These are phyloP conservation scores for Xylaria sp. DNA, from an alignment of 2,329 filamentous ascomycete species.

Conservation along the genomic window DNA sequence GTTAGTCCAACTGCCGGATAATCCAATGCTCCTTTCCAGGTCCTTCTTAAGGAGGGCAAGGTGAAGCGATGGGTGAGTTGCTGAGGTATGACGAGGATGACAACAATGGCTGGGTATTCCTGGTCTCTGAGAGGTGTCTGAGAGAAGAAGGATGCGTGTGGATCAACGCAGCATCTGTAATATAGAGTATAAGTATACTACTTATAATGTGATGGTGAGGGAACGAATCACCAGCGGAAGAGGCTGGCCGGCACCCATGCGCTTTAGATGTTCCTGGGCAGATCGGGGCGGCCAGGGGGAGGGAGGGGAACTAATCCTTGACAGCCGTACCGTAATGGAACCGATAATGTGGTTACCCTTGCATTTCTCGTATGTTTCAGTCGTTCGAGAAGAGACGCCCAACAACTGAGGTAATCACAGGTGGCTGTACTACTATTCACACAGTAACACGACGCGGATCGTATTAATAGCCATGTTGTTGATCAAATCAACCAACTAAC, in stretches of 20 bases:
- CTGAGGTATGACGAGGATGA: conserved; percentile 9
- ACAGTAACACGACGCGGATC: neutral
- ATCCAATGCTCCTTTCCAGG: neutral
- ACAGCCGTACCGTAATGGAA: conserved; percentile 4
- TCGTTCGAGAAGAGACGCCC: conserved; percentile 2
- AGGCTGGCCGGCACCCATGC: conserved; percentile 16
- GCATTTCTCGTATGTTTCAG: neutral
- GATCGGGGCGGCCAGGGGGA: conserved; percentile 20
- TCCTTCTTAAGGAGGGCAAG: conserved; percentile 9
- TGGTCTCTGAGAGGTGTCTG: neutral
- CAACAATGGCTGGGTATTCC: conserved; percentile 6
- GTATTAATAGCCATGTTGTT: neutral
- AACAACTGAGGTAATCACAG: neutral
- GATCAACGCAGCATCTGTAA: conserved; percentile 25
- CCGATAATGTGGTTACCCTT: conserved; percentile 1
- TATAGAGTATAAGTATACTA: neutral
- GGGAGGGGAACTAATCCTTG: conserved; percentile 25
- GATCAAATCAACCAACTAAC: neutral
- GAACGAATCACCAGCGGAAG: conserved; percentile 4
- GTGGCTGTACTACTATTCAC: conserved; percentile 5
- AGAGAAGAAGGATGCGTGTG: conserved; percentile 8
- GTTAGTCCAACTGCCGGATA: conserved; percentile 6
- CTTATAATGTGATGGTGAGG: conserved; percentile 14
- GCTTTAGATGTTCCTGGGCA: conserved; percentile 19
- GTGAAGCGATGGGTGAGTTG: conserved; percentile 22